phyloP scores from a whole-genome alignment of 352 stramenopile genomes.

The Globisporangium radiosum region DNA sequence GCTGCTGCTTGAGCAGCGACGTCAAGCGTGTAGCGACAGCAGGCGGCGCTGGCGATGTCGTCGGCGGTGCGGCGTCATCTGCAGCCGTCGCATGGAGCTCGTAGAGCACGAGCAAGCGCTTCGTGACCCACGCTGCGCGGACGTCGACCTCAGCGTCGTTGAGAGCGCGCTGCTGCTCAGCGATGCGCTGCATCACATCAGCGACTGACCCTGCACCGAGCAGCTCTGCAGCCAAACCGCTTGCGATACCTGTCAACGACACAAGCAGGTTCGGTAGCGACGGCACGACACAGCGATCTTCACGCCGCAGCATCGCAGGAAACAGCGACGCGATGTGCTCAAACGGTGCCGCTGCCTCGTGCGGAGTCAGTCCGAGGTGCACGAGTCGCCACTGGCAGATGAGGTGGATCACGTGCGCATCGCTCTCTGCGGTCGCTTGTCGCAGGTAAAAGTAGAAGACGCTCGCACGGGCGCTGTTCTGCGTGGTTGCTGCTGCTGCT shows the following conservation, averaged over 20 bases:
- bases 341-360: constrained; percentile 46
- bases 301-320: constrained; percentile 11
- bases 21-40: background rate
- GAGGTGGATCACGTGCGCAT: constrained; percentile 38
- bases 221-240: constrained; percentile 13
- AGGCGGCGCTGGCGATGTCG: background rate
- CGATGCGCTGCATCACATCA: background rate
- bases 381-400: constrained; percentile 61
- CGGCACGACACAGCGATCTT: background rate
- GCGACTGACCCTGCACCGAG: constrained; percentile 6
- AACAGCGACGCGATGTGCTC: constrained; percentile 40
- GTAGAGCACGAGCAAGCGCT: constrained; percentile 13
- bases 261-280: constrained; percentile 1
- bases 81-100: too few species aligned
- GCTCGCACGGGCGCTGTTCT: constrained; percentile 2
- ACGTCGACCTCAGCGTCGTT: background rate
- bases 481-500: background rate
- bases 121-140: constrained; percentile 15
- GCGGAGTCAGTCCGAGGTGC: constrained; percentile 33
- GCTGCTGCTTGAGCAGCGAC: constrained; percentile 30
- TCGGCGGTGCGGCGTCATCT: background rate
- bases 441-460: constrained; percentile 48
- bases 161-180: background rate
- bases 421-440: constrained; percentile 23
- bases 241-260: constrained; percentile 16